phyloP scores from a whole-genome alignment of 2,329 filamentous ascomycete genomes.

The Blastomyces gilchristii region DNA sequence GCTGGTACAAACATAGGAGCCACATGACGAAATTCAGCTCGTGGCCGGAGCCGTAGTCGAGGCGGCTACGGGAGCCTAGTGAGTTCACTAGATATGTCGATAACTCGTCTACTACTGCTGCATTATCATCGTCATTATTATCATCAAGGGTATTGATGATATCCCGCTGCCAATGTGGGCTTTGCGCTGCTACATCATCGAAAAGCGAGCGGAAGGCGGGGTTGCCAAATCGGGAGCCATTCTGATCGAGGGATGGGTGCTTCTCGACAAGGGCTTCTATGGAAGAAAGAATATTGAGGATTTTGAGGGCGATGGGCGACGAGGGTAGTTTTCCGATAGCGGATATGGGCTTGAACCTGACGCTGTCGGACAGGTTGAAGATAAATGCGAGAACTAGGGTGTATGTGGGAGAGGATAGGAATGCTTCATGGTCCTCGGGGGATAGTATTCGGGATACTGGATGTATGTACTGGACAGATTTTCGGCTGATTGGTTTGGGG shows the following conservation, averaged over 20 bases:
- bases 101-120: conserved; percentile 55
- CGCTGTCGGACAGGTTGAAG: conserved; percentile 74
- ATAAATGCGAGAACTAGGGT: conserved; percentile 71
- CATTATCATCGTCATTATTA: conserved; percentile 1
- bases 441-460: conserved; percentile 77
- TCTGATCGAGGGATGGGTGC: conserved; percentile 74
- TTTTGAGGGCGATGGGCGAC: conserved; percentile 50
- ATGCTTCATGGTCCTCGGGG: conserved; percentile 66
- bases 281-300: conserved; percentile 60
- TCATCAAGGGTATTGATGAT: conserved; percentile 28
- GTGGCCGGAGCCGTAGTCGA: conserved; percentile 95
- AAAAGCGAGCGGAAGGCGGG: conserved; percentile 78
- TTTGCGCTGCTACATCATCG: conserved; percentile 38
- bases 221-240: conserved; percentile 88
- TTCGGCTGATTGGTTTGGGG: conserved; percentile 54
- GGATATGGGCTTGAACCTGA: conserved; percentile 59
- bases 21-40: conserved; percentile 96
- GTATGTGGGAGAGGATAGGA: conserved; percentile 66
- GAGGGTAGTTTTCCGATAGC: conserved; percentile 42
- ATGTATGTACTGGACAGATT: conserved; percentile 50
- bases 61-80: conserved; percentile 74
- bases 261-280: conserved; percentile 55
- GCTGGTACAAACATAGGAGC: conserved; percentile 85
- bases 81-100: conserved; percentile 71
- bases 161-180: conserved; percentile 33